Evolutionary conservation across 2,329 filamentous ascomycete genomes (phyloP), one percentile per base, ranked within the genome.

Genomic region (Tolypocladium ophioglossoides): DNA sequence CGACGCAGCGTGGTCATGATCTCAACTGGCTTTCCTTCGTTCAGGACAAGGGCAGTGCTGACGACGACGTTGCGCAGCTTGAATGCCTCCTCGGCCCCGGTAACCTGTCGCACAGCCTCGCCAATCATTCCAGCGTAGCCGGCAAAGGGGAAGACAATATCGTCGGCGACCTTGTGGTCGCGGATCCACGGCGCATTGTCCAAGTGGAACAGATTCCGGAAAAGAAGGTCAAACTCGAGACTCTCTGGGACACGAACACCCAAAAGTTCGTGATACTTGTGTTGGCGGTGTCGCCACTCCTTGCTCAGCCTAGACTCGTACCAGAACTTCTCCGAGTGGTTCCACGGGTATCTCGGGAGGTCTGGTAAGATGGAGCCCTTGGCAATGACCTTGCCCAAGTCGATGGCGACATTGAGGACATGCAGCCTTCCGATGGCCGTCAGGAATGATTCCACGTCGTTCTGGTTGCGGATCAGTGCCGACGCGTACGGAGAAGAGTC

Each of bases 131-230:
- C 66, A 0, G 69, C 60, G 32, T 67, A 65, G 11, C 72, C 73
- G 0, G 68, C 66, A 32, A 64, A 68, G 37, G 74, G 70, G 49
- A 72, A 73, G 55, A 76, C 66, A 39, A 70, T 67, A 41, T 75
- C 66, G 53, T 66, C 72, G 44, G 70, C 66, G 64, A 76, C 71
- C 10, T 62, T 56, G 63, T 77, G 75, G 53, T 76, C 72, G n/a
- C 72, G 63, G 0, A 74, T 63, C 53, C 77, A 77, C 18, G 77
- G 66, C 2, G 37, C 54, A 22, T 62, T 37, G 1, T 58, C 55
- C 0, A 64, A 1, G 7, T 54, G 52, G 5, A 66, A 47, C 1
- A 61, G 1, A n/a, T 66, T 65, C 0, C 63, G 50, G 56, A 57
- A 67, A 1, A n/a, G 11, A 0, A 63, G 59, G 4, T 61, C 56